Base-by-base conservation (phyloP, 768 basidiomycete species). In the Boletus eberwhitei region DNA sequence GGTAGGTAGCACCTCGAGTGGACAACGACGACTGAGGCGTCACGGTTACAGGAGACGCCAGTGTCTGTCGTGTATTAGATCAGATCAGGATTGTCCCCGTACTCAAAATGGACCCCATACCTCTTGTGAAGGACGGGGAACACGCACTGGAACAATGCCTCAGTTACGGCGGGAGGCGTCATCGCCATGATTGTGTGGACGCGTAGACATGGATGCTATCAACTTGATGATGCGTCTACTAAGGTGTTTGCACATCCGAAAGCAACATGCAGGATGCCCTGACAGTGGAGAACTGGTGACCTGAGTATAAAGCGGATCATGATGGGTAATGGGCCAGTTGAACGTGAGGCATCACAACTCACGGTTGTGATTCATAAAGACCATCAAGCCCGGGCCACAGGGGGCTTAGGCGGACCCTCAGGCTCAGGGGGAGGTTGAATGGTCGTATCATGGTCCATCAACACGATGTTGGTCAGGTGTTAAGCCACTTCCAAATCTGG, bases 201-300 rank as follows among this genome's bases (percentile, higher is more conserved):
- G 53, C 6, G 22, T 19, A 45, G 50, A 47, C 63, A 54, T 57
- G 55, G 50, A 52, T 43, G 32, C 21, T 14, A 52, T 46, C 45
- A 47, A 14, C 52, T 50, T 52, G 59, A 52, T 19, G 50, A 64
- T 19, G 43, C 48, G 59, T 5, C 21, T 40, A 35, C n/a, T n/a
- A n/a, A 36, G 11, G 36, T 64, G 42, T 22, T 54, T 50, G 50
- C 59, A 52, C 62, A 61, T 64, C 17, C 62, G 34, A 43, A 22
- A 46, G 44, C 44, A 41, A 49, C 48, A 54, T 57, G 41, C 47
- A 61, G 46, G 37, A 52, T 16, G 39, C 39, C 47, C 49, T 26
- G 46, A 46, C 37, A 48, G 19, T 29, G 36, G 35, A 41, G 34
- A 21, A n/a, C 44, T 19, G 50, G 53, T 8, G 51, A 36, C 17